Percentiles rank a stretch among this genome's conserved stretches.
Evolutionary conservation across 1,284 basidiomycete species (phyloP).

Genomic region (Peniophora sp.): DNA sequence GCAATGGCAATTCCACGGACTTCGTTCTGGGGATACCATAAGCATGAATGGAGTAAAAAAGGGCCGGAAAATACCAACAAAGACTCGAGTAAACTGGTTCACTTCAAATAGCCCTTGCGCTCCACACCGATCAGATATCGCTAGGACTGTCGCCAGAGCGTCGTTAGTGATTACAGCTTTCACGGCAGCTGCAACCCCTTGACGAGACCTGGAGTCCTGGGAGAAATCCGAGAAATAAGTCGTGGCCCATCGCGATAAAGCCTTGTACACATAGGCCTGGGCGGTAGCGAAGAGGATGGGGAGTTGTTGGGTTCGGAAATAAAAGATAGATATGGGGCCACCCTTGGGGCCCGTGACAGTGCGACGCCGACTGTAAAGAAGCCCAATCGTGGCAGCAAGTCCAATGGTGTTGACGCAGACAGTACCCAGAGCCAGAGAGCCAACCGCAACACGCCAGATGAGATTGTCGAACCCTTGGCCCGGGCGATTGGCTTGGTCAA

Average conservation of each 20-base stretch:
- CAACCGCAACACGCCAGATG: conserved; percentile 31
- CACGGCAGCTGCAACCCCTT: conserved; percentile 14
- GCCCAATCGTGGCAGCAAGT: conserved; percentile 25
- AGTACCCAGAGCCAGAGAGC: conserved; percentile 26
- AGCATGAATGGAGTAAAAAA: not conserved
- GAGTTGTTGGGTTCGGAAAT: conserved; percentile 32
- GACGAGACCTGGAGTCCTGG: conserved; percentile 15
- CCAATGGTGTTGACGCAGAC: conserved; percentile 26
- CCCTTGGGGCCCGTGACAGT: conserved; percentile 12
- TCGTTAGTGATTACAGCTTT: conserved; percentile 15
- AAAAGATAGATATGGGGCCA: conserved; percentile 23
- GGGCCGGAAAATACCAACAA: conserved; percentile 7
- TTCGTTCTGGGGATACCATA: conserved; percentile 7
- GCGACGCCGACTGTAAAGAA: conserved; percentile 26
- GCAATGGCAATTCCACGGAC: conserved; percentile 16
- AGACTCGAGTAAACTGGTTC: conserved; percentile 12
- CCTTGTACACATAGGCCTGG: conserved; percentile 23
- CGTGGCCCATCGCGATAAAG: conserved; percentile 15
- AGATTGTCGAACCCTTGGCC: conserved; percentile 19
- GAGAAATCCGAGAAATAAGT: conserved; percentile 15
- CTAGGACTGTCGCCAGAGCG: conserved; percentile 4
- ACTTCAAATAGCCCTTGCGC: conserved; percentile 19
- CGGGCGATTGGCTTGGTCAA: conserved; percentile 13
- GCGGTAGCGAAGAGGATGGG: conserved; percentile 29
- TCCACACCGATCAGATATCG: conserved; percentile 15